Base-by-base conservation (phyloP, 805 yeast genomes). In the Komagataella kurtzmanii region DNA sequence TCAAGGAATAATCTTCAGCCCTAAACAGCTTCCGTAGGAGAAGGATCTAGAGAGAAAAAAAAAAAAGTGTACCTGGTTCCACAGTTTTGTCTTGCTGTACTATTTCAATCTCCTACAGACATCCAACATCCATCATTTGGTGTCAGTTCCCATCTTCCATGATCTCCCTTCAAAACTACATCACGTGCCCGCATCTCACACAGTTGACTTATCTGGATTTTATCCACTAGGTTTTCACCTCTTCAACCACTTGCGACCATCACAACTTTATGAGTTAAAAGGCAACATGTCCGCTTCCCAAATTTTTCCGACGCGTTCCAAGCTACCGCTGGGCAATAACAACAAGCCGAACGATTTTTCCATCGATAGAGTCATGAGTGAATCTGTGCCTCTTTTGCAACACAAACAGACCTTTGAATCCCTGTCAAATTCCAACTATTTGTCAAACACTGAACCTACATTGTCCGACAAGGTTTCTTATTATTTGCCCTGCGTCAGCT, bases 401-500 rank as follows among this genome's bases (percentile, higher is more conserved):
- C 40, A 30, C n/a, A 30, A 30, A 30, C 40, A 30, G 40, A 30
- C 40, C 40, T 14, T 30, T 30, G 40, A 30, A 30, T 30, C 40
- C 8, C 12, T 30, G 5, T 10, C 40, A 10, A 30, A 30, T 30
- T 30, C 40, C 14, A 30, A 30, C 40, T 30, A 30, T 30, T 5
- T 10, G 12, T 8, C 14, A 14, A 30, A 8, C 10, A 6, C 14
- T 14, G 40, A 30, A 10, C 40, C 40, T 30, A 10, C 40, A 10
- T 30, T 10, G n/a, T 30, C 40, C 10, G 40, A 44, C 48, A 65
- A 65, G 45, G 40, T 81, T 8, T 81, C 83, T 0, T 83, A 84
- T 61, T 84, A 84, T 58, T 62, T 85, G 1, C 91, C 91, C 0
- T 77, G 81, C 52, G 71, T 75, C 47, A 72, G 81, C 0, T 85